Evolutionary conservation across 768 basidiomycete genomes (phyloP).

Genomic region (Ephemerocybe angulata): DNA sequence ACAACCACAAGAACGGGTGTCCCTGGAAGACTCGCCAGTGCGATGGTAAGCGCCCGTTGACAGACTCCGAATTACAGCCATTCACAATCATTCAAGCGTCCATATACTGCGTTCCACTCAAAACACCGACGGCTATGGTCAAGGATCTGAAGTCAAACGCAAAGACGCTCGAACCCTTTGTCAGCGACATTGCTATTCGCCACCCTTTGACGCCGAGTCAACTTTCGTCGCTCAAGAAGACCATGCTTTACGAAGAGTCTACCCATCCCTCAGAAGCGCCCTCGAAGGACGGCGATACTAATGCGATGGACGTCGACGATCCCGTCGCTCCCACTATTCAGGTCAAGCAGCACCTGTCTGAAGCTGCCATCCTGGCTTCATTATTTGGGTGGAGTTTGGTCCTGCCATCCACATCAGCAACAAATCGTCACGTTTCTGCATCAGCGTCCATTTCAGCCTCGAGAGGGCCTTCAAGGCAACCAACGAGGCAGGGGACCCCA

Average conservation of each 20-base stretch:
- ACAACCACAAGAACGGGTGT: constrained; percentile 75
- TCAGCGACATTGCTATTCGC: constrained; percentile 55
- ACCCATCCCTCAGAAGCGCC: not conserved
- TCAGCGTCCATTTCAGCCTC: not conserved
- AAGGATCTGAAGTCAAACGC: constrained; percentile 59
- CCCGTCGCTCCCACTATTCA: constrained; percentile 13
- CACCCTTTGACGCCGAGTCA: constrained; percentile 72
- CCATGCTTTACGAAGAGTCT: constrained; percentile 34
- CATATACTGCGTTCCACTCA: constrained; percentile 72
- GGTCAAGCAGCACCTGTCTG: constrained; percentile 26
- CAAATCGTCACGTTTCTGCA: not conserved
- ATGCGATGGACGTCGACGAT: constrained; percentile 15
- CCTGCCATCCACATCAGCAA: constrained; percentile 27
- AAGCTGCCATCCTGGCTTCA: constrained; percentile 41
- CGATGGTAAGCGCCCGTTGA: constrained; percentile 49
- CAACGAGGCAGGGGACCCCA: too few relatives aligned
- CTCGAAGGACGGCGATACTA: constrained; percentile 11
- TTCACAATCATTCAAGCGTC: constrained; percentile 38
- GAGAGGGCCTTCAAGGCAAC: not conserved
- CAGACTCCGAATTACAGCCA: not conserved
- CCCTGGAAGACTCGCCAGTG: constrained; percentile 83
- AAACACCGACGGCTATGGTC: constrained; percentile 60
- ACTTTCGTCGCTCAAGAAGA: constrained; percentile 46
- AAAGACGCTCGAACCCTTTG: constrained; percentile 43
- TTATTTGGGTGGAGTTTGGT: constrained; percentile 51